Evolutionary conservation across 2,329 filamentous ascomycete genomes (phyloP).

Genomic region (Ceratocystis colombiana): DNA sequence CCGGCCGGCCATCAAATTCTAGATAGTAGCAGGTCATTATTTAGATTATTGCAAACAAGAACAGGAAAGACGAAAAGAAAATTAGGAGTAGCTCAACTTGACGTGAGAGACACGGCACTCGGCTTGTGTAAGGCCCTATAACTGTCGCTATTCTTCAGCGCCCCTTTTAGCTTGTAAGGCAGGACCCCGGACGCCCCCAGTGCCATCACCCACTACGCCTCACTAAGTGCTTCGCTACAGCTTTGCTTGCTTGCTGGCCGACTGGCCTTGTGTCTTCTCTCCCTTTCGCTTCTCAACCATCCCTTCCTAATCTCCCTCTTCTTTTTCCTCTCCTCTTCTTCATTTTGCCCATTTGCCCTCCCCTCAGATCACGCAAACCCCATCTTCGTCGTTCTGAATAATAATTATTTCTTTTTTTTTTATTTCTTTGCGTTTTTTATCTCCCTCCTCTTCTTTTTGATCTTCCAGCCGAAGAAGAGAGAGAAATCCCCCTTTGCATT

Average conservation of each 20-base stretch:
- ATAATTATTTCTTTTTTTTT: constrained; percentile 20
- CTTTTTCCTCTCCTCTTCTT: constrained; percentile 16
- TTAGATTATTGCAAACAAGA: no score
- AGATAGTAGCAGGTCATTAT: no score
- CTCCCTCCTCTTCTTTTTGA: background rate
- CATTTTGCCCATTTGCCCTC: constrained; percentile 18
- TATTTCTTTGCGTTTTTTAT: constrained; percentile 3
- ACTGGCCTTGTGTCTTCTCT: background rate
- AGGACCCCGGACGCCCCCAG: background rate
- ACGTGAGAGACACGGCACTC: no score
- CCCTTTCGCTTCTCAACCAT: background rate
- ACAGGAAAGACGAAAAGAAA: no score
- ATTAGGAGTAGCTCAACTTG: no score
- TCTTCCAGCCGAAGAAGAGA: background rate
- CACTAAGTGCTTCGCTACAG: background rate
- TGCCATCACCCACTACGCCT: background rate
- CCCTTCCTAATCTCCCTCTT: constrained; percentile 15
- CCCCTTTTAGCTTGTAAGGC: no score
- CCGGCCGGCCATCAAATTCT: no score
- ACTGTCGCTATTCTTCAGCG: no score
- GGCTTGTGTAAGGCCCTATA: no score
- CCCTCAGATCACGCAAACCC: constrained; percentile 8
- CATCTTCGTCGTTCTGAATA: constrained; percentile 16
- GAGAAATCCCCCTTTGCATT: background rate
- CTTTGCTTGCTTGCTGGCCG: background rate